Evolutionary conservation across 2,329 filamentous ascomycete species (phyloP), one percentile per base, ranked within the genome.

Genomic region (Monilinia aucupariae): DNA sequence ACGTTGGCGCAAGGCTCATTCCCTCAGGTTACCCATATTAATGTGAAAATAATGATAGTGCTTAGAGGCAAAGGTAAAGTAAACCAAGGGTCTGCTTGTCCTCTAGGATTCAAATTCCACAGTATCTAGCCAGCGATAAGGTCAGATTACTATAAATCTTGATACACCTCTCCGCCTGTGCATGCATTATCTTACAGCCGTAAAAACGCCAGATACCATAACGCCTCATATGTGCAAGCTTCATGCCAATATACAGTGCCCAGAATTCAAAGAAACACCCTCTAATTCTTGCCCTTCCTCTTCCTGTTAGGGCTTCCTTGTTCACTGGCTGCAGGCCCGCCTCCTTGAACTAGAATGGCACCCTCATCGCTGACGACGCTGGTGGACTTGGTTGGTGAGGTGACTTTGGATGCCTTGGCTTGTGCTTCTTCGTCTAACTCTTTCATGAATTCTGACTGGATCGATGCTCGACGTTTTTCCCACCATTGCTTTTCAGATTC

Each of bases 401-500:
- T 73, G 20, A 62, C 9, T 67, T 71, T 66, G 66, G 74, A 68
- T 71, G 78, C 75, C 52, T 73, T 76, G 69, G 80, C 77, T 55
- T 56, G 41, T 65, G 83, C 81, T 59, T 81, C 84, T 32, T 83
- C 82, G 62, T 92, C 88, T 54, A 96, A 80, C 79, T 97, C 92
- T 76, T 89, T 91, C 84, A 96, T 88, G 71, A 94, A 92, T 17
- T 87, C 88, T 60, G 84, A 81, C 75, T 89, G 82, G 68, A 96
- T 92, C 66, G 82, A 82, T 52, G 85, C 82, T 70, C 86, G 85
- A 74, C 89, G 89, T 80, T 90, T 90, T 74, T 91, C 90, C 94
- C 94, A 99, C 91, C 92, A 96, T 72, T 88, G 82, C 78, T 89
- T 90, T 78, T 97, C 94, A 48, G 85, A 79, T 12, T 83, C 81